phyloP scores from a whole-genome alignment of 257 asterid genomes.

The Leptodermis oblonga region DNA sequence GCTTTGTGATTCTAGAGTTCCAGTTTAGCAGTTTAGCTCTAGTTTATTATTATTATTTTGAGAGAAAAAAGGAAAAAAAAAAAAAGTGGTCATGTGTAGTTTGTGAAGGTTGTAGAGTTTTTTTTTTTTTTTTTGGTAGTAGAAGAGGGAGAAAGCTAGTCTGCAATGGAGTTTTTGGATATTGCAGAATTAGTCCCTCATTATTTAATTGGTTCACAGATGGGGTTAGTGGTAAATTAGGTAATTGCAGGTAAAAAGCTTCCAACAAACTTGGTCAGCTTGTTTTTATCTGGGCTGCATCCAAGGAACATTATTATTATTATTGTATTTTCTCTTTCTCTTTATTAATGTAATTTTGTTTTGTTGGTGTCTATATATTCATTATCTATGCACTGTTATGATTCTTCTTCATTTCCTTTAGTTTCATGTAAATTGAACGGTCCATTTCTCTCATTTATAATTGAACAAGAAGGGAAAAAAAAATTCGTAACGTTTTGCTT shows the following conservation, averaged over 20 bases:
- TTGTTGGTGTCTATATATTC: conserved; percentile 6
- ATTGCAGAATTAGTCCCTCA: conserved; percentile 42
- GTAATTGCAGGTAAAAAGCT: no score
- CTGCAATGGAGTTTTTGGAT: conserved; percentile 62
- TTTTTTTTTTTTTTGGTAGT: conserved; percentile 8
- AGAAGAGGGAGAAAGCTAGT: no score
- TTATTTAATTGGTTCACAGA: neutral
- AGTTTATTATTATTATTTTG: no score
- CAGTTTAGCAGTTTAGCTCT: neutral
- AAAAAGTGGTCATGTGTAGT: neutral
- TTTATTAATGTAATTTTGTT: conserved; percentile 4
- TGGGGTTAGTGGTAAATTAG: neutral
- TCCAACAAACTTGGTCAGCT: conserved; percentile 22
- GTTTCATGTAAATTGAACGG: no score
- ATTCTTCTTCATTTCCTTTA: no score
- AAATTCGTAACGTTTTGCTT: no score
- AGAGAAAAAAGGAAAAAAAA: neutral
- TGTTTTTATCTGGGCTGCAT: conserved; percentile 31
- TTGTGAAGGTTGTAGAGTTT: conserved; percentile 6
- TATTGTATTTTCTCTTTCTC: no score
- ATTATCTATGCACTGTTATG: neutral
- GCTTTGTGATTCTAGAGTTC: conserved; percentile 18
- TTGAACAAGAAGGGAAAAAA: no score
- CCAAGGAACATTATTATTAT: neutral
- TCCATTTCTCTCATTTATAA: no score